phyloP scores from a whole-genome alignment of 805 yeast species.

The Brettanomyces bruxellensis region DNA sequence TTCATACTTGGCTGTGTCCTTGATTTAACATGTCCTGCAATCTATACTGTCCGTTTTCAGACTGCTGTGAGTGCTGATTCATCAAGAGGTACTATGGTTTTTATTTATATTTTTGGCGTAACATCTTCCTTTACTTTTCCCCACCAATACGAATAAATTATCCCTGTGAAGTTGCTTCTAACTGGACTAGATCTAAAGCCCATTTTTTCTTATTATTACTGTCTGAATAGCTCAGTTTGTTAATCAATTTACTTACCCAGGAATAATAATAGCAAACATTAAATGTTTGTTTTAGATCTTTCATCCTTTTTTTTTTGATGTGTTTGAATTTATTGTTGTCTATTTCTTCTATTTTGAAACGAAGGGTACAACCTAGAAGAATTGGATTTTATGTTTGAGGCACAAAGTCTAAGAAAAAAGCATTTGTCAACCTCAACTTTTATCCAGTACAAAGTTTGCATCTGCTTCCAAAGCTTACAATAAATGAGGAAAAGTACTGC shows the following conservation, averaged over 20 bases:
- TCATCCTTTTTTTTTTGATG: neutral
- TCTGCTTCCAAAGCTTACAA: no score
- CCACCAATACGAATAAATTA: neutral
- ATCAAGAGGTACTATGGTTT: neutral
- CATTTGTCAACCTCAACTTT: no score
- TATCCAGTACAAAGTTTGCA: no score
- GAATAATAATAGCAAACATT: neutral
- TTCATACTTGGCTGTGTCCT: neutral
- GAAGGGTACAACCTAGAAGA: neutral
- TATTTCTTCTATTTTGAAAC: slow-evolving; percentile 1
- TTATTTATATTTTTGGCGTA: neutral
- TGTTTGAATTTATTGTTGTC: neutral
- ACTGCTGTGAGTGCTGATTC: neutral
- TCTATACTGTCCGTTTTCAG: neutral
- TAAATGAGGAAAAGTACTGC: no score
- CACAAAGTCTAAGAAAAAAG: neutral
- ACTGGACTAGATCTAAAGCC: neutral
- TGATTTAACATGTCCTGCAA: neutral
- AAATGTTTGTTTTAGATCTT: neutral
- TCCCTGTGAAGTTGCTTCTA: neutral
- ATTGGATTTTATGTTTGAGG: neutral
- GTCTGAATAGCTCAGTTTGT: neutral
- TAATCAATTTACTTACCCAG: neutral
- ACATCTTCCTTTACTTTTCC: neutral
- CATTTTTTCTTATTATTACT: neutral